Base-by-base conservation (phyloP, 805 yeast species). In the Maudiozyma barnettii region DNA sequence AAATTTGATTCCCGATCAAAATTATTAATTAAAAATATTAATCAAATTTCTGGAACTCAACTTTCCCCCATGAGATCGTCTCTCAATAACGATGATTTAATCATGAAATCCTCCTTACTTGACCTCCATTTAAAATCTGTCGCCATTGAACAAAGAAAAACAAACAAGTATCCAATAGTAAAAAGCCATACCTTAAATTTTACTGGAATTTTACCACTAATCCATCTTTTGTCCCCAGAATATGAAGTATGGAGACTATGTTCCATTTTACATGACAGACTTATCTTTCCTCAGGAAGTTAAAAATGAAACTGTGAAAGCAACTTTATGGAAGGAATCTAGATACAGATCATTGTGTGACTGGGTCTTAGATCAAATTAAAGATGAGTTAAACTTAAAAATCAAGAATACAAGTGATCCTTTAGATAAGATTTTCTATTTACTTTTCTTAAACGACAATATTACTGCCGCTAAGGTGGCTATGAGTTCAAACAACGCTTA, bases 381-480 rank as follows among this genome's bases (percentile, higher is more conserved):
- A n/a, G 46, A 52, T 2, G 68, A 66, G n/a, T 64, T 74, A 6
- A 55, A 60, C 2, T 40, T 50, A 1, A 68, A 63, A n/a, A 47
- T 71, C n/a, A 47, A 57, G 10, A 49, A 54, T 2, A 50, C 58
- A 4, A 53, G 55, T 1, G 78, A 77, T 52, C 58, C 71, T 0
- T 66, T 81, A 19, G 82, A 81, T 35, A 61, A 63, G 20, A 72
- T 84, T 0, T 80, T 77, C 58, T 57, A 74, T 3, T 58, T 68
- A 22, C 51, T 83, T 9, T 70, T 79, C 30, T 68, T 75, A 4
- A 81, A 84, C 46, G 77, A 82, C 47, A 57, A 87, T 26, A 67
- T 73, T 8, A 70, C 70, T 23, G 97, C 98, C 1, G 70, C 81
- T 5, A 69, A 71, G 29, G 50, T 69, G 2, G 90, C 96, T 1